Evolutionary conservation across 1,284 basidiomycete genomes (phyloP), one percentile per base, ranked within the genome.

Genomic region (Cryptococcus amylolentus): DNA sequence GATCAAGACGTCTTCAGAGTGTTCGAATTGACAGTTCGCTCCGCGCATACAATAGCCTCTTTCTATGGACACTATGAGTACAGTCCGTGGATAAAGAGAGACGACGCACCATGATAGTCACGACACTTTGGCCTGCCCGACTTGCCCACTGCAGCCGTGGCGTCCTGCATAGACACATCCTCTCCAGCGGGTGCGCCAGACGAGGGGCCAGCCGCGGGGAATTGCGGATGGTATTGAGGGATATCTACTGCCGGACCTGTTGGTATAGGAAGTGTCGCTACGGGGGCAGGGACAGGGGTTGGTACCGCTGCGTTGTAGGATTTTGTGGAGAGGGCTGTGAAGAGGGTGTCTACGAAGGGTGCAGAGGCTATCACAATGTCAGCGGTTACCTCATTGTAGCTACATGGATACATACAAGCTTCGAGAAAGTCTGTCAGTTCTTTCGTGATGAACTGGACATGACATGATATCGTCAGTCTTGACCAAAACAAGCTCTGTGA

Each of bases 341-440:
- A 91, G 57, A 95, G 83, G 27, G 86, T 86, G 66, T 90, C 84
- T 57, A 95, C 88, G 74, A 97, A 97, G 46, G 83, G 71, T 26
- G 80, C 62, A 40, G 87, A 86, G 78, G 91, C 89, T 90, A 77
- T 54, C 57, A 27, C 35, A 4, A 35, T 16, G 50, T 45, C 20
- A 42, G 20, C 35, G 9, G 26, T 5, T 46, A 23, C 27, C 4
- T 14, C 4, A 48, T 13, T 40, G 12, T 7, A n/a, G 41, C 16
- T 35, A 6, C 4, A 26, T n/a, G 13, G 37, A 50, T 41, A 37
- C 37, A 26, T n/a, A 37, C 26, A 18, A 26, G 23, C 9, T 78
- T 92, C 92, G 46, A 97, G 82, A 75, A 97, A 97, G 77, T 96
- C 94, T 54, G 88, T 86, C 56, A 97, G 81, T 72, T 96, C 91